Evolutionary conservation across 768 basidiomycete genomes (phyloP).

Genomic region (Agrocybe praecox): DNA sequence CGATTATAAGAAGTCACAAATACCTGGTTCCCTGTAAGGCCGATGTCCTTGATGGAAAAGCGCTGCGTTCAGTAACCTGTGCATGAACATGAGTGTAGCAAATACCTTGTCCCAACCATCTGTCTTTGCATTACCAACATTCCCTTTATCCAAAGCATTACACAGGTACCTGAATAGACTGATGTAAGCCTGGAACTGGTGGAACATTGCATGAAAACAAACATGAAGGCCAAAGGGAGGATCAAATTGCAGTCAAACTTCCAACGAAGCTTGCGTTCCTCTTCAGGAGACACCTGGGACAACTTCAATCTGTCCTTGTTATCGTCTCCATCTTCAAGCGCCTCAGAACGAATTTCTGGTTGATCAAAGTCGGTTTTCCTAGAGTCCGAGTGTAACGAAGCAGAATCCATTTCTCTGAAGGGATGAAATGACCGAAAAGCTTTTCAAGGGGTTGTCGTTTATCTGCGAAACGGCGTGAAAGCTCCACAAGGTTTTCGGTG

Average conservation of each 20-base stretch:
- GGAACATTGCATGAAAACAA: too few relatives aligned
- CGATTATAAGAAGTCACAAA: background rate
- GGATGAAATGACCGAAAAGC: background rate
- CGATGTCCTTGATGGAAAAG: constrained; percentile 34
- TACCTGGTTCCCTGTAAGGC: constrained; percentile 47
- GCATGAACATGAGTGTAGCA: background rate
- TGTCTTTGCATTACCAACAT: constrained; percentile 55
- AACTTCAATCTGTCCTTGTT: constrained; percentile 7
- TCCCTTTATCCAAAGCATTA: constrained; percentile 52
- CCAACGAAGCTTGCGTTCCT: constrained; percentile 34
- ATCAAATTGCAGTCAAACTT: constrained; percentile 45
- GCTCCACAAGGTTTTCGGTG: background rate
- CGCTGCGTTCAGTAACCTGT: background rate
- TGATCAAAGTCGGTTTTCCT: background rate
- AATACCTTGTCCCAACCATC: constrained; percentile 49
- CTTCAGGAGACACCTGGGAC: constrained; percentile 19
- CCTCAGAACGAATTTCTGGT: background rate
- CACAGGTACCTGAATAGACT: constrained; percentile 41
- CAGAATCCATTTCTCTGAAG: constrained; percentile 12
- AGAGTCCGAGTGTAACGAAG: background rate
- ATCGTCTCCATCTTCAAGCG: background rate
- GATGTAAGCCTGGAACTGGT: too few relatives aligned
- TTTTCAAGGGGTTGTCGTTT: background rate
- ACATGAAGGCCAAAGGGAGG: constrained; percentile 48
- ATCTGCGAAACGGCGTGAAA: background rate